These are phyloP conservation scores for Dillenia turbinata DNA, from an alignment of 164 flowering plant species.

Conservation along the genomic window DNA sequence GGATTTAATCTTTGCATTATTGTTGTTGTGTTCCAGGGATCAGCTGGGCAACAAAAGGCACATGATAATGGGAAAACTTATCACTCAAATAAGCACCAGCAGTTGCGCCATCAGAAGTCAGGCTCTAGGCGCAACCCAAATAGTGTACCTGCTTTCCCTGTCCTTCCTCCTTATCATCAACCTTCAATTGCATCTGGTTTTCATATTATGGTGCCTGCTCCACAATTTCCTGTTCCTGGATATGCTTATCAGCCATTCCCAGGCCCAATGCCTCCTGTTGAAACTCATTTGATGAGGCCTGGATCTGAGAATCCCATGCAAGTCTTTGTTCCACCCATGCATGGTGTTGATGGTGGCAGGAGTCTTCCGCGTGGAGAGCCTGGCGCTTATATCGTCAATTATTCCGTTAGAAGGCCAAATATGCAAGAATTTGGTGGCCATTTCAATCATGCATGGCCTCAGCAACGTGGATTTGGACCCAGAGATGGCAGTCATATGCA, in stretches of 20 bases:
- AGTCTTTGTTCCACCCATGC: slow-evolving; percentile 45
- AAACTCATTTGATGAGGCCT: slow-evolving; percentile 36
- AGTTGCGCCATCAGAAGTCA: slow-evolving; percentile 47
- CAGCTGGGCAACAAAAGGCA: slow-evolving; percentile 42
- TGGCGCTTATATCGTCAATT: slow-evolving; percentile 33
- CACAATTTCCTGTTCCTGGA: slow-evolving; percentile 52
- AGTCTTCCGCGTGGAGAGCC: slow-evolving; percentile 45
- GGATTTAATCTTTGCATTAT: too few species aligned
- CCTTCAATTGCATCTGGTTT: slow-evolving; percentile 44
- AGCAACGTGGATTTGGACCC: slow-evolving; percentile 44
- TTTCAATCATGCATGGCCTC: slow-evolving; percentile 48
- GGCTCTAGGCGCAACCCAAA: slow-evolving; percentile 56
- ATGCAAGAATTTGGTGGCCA: slow-evolving; percentile 54
- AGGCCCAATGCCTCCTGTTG: slow-evolving; percentile 43
- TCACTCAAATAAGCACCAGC: slow-evolving; percentile 38
- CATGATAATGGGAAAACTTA: slow-evolving; percentile 38
- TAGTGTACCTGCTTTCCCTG: slow-evolving; percentile 51
- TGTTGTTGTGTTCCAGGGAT: slow-evolving; percentile 32
- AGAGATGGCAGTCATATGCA: slow-evolving; percentile 44
- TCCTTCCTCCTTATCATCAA: slow-evolving; percentile 48
- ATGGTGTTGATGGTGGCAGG: slow-evolving; percentile 39
- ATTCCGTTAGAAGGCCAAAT: slow-evolving; percentile 44
- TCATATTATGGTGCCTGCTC: slow-evolving; percentile 47
- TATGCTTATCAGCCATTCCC: slow-evolving; percentile 54
- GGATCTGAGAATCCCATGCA: slow-evolving; percentile 44